phyloP scores from a whole-genome alignment of 139 green algal genomes.

The Microglena sp. region DNA sequence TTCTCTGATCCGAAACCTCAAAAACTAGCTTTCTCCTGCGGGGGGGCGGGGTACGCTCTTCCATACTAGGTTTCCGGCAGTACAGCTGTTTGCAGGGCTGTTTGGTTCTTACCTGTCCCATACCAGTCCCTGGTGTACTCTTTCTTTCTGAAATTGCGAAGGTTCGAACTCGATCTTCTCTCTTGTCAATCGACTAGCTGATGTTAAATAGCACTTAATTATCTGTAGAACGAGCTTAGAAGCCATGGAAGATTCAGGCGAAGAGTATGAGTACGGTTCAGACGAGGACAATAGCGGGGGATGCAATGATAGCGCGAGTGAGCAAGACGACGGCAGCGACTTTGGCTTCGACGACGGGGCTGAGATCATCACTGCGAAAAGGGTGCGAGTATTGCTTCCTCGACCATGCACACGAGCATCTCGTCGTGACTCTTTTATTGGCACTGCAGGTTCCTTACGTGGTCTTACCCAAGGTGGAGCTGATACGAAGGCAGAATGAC shows the following conservation, averaged over 20 bases:
- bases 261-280: not conserved
- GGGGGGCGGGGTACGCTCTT: no score
- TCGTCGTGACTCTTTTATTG: not conserved
- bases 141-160: no score
- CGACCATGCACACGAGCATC: not conserved
- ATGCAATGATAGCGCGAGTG: not conserved
- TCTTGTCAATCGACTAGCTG: no score
- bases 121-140: no score
- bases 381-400: conserved; percentile 5
- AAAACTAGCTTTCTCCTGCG: no score
- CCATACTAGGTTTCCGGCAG: no score
- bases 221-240: no score
- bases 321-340: conserved; percentile 3
- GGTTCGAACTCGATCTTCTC: no score
- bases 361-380: conserved; percentile 14
- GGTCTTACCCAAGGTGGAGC: conserved; percentile 23
- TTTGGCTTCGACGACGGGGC: conserved; percentile 31
- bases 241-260: conserved; percentile 5
- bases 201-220: no score
- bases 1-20: no score
- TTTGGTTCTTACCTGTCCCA: no score
- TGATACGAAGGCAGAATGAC: conserved; percentile 27
- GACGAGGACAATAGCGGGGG: not conserved
- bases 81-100: no score
- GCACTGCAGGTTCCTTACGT: conserved; percentile 22